Percentiles rank a stretch among this genome's conserved stretches.
Evolutionary conservation across 202 grass and related monocot species (phyloP).

Genomic region (Brachypodium distachyon): DNA sequence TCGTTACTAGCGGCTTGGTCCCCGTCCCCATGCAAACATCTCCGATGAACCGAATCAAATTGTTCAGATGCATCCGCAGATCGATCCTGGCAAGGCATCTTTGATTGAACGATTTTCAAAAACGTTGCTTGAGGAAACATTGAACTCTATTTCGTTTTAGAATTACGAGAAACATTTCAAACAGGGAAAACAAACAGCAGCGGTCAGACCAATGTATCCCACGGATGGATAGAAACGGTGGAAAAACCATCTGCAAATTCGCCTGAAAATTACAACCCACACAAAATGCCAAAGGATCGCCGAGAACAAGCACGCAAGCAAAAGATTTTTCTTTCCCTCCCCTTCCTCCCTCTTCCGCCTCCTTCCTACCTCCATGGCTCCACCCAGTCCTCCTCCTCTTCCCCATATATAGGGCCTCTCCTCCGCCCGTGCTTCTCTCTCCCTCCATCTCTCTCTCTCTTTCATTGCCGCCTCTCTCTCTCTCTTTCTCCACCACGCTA

Average conservation of each 20-base stretch:
- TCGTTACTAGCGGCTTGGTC: neutral
- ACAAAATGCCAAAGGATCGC: neutral
- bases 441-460: neutral
- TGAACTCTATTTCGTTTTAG: no score
- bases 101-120: no score
- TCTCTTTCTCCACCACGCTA: neutral
- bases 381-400: neutral
- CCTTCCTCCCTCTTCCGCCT: neutral
- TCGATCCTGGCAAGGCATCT: no score
- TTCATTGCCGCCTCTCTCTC: neutral
- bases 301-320: neutral
- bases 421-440: neutral
- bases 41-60: neutral
- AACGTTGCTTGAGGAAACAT: no score
- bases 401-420: constrained; percentile 1
- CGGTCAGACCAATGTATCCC: neutral
- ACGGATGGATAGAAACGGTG: neutral
- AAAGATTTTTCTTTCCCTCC: constrained; percentile 2
- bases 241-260: neutral
- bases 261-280: neutral
- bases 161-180: neutral
- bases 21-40: neutral
- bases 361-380: constrained; percentile 8
- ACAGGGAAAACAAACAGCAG: neutral
- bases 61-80: no score